These are phyloP conservation scores for Mortierella alpina DNA, from an alignment of 192 early-diverging fungal genomes.

Conservation along the genomic window DNA sequence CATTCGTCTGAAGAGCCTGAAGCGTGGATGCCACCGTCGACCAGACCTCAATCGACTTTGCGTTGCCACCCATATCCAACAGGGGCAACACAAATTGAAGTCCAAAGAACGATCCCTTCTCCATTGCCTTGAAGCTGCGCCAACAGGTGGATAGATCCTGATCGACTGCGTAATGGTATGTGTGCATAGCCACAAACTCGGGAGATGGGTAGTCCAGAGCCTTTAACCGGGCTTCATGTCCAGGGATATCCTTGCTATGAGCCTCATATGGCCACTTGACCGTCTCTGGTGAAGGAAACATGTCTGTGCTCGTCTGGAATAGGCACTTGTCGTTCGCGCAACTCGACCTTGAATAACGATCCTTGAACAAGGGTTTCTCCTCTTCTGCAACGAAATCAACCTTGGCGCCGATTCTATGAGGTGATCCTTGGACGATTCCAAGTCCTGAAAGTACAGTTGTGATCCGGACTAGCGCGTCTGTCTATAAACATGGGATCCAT, in stretches of 20 bases:
- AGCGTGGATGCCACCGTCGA: conserved; percentile 22
- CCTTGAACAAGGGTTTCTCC: conserved; percentile 53
- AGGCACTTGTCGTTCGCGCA: conserved; percentile 65
- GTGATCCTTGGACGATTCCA: conserved; percentile 58
- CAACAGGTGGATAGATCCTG: conserved; percentile 60
- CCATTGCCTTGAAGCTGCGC: conserved; percentile 48
- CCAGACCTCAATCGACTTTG: conserved; percentile 37
- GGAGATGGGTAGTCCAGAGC: conserved; percentile 51
- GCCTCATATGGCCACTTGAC: conserved; percentile 48
- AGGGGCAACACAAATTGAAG: conserved; percentile 57
- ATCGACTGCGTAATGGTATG: conserved; percentile 67
- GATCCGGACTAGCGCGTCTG: conserved; percentile 32
- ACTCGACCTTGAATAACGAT: conserved; percentile 58
- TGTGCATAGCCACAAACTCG: conserved; percentile 56
- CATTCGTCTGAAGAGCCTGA: conserved; percentile 7
- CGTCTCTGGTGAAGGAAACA: conserved; percentile 56
- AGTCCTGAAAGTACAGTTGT: conserved; percentile 38
- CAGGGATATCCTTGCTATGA: conserved; percentile 42
- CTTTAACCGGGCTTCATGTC: conserved; percentile 56
- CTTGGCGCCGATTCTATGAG: conserved; percentile 55
- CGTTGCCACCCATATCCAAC: conserved; percentile 28
- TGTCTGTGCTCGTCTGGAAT: conserved; percentile 63
- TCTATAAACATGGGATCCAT: neutral
- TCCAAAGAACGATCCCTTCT: conserved; percentile 58
- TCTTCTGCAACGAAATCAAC: conserved; percentile 59